Evolutionary conservation across 495 filamentous ascomycete species (phyloP), one percentile per base, ranked within the genome.

Genomic region (Daldinia caldariorum): DNA sequence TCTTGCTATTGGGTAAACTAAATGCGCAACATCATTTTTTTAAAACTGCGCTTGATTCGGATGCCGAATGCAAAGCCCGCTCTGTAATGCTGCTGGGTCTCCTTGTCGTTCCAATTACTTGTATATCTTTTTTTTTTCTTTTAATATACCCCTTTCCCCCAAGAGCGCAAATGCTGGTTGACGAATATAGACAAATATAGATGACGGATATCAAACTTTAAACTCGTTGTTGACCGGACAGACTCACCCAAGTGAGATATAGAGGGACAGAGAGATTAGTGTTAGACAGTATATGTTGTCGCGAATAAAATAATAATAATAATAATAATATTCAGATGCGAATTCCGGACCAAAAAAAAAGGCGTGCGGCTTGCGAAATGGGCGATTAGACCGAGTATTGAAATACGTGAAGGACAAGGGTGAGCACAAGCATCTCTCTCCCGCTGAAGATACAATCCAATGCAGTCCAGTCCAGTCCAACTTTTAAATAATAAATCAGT

Each of bases 81-180:
- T 62, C 26, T 26, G 66, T 57, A 54, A 65, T 58, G 13, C 45
- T 58, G 56, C 58, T 55, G 41, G 41, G 67, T 43, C 14, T 26
- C 38, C 12, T 18, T 39, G 38, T 69, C 65, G 69, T 66, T 34
- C 35, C 62, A 51, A 47, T 69, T 72, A 59, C 71, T 66, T 26
- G 3, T 26, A 26, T 38, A n/a, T n/a, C n/a, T n/a, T n/a, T n/a
- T n/a, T n/a, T n/a, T n/a, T n/a, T n/a, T 12, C 69, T 67, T 34
- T 73, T 71, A 55, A 73, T 71, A 58, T 70, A 72, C 22, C 62
- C 70, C 63, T 70, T 77, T 3, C 76, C 58, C 77, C 72, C 16
- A 76, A 63, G 12, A 77, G 61, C 31, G 69, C 69, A 66, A 66
- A 31, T 32, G 34, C 20, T 58, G 14, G 73, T 32, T 4, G 29